phyloP scores from a whole-genome alignment of 805 yeast genomes.

The Lachancea dasiensis region DNA sequence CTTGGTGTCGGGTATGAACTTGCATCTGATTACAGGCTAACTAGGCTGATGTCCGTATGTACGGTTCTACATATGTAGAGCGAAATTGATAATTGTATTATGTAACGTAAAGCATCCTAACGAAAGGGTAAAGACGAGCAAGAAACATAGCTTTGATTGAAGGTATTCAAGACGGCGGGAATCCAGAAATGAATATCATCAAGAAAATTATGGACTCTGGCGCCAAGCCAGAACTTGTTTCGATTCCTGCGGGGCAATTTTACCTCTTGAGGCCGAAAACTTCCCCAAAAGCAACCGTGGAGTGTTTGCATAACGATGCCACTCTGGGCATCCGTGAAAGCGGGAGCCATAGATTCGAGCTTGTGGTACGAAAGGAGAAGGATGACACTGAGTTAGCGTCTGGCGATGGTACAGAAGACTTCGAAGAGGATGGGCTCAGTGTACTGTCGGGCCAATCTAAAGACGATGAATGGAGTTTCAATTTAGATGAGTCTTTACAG shows the following conservation, averaged over 20 bases:
- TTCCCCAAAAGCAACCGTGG: slow-evolving; percentile 83
- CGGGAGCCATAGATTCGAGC: slow-evolving; percentile 58
- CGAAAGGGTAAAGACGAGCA: no score
- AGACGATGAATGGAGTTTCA: slow-evolving; percentile 65
- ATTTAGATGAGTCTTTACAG: slow-evolving; percentile 54
- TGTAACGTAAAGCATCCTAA: no score
- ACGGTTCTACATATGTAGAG: no score
- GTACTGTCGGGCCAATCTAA: slow-evolving; percentile 29
- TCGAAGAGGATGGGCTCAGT: slow-evolving; percentile 34
- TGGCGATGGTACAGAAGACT: slow-evolving; percentile 48
- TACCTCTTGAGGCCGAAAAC: slow-evolving; percentile 64
- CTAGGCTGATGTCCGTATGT: no score
- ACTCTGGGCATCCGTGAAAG: slow-evolving; percentile 66
- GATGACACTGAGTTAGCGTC: slow-evolving; percentile 56
- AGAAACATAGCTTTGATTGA: no score
- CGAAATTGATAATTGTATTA: no score
- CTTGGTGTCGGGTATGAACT: no score
- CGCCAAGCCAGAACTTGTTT: slow-evolving; percentile 54
- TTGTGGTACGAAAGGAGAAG: slow-evolving; percentile 61
- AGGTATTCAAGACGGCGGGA: no score
- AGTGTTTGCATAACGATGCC: slow-evolving; percentile 78
- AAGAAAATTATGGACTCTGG: slow-evolving; percentile 55
- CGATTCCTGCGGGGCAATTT: slow-evolving; percentile 75
- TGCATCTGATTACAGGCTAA: no score
- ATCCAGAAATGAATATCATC: slow-evolving; percentile 61